Conservation (phyloP, 2,329 filamentous ascomycete species). For the Ophiostoma himal-ulmi region DNA sequence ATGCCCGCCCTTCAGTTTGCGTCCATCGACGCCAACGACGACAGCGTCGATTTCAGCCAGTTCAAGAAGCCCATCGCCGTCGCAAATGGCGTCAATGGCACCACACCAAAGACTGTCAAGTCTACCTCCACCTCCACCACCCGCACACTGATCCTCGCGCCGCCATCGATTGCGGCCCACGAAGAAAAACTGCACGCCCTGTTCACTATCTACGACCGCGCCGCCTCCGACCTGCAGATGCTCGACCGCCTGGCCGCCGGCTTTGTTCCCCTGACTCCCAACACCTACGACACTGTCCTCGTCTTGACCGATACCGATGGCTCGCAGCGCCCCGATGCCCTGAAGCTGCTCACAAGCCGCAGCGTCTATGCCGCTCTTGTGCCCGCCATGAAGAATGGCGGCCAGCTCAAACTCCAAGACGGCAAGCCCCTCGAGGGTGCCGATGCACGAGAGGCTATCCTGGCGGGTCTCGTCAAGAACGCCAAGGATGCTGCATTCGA, state of each 20-base stretch:
- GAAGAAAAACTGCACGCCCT: conserved; percentile 68
- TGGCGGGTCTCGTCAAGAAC: conserved; percentile 66
- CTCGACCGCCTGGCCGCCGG: conserved; percentile 84
- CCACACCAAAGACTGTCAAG: neutral
- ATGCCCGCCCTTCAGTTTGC: conserved; percentile 25
- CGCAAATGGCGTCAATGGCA: conserved; percentile 6
- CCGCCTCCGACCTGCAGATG: conserved; percentile 88
- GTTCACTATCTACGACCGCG: conserved; percentile 63
- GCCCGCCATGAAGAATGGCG: conserved; percentile 64
- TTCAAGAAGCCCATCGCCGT: conserved; percentile 8
- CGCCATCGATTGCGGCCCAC: conserved; percentile 81
- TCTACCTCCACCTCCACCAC: conserved; percentile 14
- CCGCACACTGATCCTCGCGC: conserved; percentile 54
- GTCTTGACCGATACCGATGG: conserved; percentile 75
- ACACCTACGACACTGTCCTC: conserved; percentile 78
- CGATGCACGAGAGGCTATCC: conserved; percentile 70
- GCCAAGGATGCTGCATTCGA: conserved; percentile 55
- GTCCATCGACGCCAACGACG: conserved; percentile 26
- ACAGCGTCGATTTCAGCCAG: conserved; percentile 24
- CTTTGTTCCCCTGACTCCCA: conserved; percentile 66
- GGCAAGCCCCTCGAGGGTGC: conserved; percentile 45
- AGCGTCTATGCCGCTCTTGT: conserved; percentile 64
- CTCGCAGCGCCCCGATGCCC: conserved; percentile 51
- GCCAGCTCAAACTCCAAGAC: conserved; percentile 62
- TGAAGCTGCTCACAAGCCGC: conserved; percentile 54